Percentiles rank a stretch among this genome's conserved stretches.
phyloP scores from a whole-genome alignment of 2,329 filamentous ascomycete species.

The Aspergillus sojae region DNA sequence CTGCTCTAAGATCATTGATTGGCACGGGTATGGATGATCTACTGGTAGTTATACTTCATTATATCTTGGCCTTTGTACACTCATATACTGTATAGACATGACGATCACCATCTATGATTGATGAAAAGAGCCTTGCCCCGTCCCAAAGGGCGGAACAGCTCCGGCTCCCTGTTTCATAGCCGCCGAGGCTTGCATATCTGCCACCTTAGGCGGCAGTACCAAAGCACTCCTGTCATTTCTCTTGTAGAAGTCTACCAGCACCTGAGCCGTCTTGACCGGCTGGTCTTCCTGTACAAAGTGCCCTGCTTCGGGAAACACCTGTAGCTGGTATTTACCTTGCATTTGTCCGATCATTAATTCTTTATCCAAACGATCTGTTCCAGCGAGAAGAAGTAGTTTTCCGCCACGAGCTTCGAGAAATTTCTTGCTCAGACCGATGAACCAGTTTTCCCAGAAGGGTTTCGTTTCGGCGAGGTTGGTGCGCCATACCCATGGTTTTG shows the following conservation, averaged over 20 bases:
- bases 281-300: conserved; percentile 97
- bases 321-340: conserved; percentile 96
- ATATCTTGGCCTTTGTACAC: not conserved
- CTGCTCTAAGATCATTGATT: not conserved
- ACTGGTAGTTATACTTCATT: not conserved
- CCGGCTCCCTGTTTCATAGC: conserved; percentile 42
- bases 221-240: conserved; percentile 84
- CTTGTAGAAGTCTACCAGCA: conserved; percentile 87
- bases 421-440: conserved; percentile 81
- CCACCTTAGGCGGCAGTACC: conserved; percentile 89
- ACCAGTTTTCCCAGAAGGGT: conserved; percentile 94
- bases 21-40: not conserved
- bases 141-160: not conserved
- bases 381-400: conserved; percentile 82
- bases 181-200: conserved; percentile 59
- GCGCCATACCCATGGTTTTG: conserved; percentile 74
- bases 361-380: conserved; percentile 86
- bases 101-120: not conserved
- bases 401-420: conserved; percentile 81
- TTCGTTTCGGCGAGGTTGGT: conserved; percentile 83
- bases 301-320: conserved; percentile 91
- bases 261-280: conserved; percentile 82
- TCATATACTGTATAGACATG: not conserved
- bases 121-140: not conserved
- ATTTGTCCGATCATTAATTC: conserved; percentile 95